Conservation (phyloP, 2,329 filamentous ascomycete species). For the Penicillium sp. region DNA sequence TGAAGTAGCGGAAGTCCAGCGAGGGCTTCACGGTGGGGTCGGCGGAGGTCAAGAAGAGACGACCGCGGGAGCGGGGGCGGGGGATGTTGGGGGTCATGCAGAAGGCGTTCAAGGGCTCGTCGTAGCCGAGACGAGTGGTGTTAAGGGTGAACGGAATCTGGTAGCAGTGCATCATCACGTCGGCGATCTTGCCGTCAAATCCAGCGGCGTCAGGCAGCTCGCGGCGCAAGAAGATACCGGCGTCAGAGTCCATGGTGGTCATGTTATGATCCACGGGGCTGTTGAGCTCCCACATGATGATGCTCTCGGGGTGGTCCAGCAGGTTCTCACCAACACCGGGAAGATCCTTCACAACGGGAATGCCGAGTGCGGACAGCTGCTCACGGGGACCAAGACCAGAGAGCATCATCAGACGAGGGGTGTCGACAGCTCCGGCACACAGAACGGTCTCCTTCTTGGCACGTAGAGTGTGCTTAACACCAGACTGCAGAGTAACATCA, state of each 20-base stretch:
- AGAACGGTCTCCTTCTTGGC: slow-evolving; percentile 75
- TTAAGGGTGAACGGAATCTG: slow-evolving; percentile 91
- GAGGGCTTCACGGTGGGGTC: slow-evolving; percentile 77
- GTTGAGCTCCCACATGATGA: slow-evolving; percentile 77
- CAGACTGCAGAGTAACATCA: slow-evolving; percentile 63
- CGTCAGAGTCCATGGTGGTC: slow-evolving; percentile 89
- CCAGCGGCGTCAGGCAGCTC: slow-evolving; percentile 67
- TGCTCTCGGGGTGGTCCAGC: slow-evolving; percentile 63
- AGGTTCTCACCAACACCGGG: slow-evolving; percentile 64
- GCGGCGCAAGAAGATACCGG: slow-evolving; percentile 81
- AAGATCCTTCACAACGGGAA: slow-evolving; percentile 59
- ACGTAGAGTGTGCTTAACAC: slow-evolving; percentile 53
- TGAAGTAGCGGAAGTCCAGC: slow-evolving; percentile 87
- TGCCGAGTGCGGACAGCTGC: slow-evolving; percentile 51
- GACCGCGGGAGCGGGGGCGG: slow-evolving; percentile 73
- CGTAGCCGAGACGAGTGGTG: slow-evolving; percentile 75
- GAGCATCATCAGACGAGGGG: slow-evolving; percentile 64
- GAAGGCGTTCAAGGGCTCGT: slow-evolving; percentile 71
- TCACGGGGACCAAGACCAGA: slow-evolving; percentile 53
- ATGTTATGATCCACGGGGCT: slow-evolving; percentile 72
- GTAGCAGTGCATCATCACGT: slow-evolving; percentile 97
- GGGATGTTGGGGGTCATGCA: slow-evolving; percentile 94
- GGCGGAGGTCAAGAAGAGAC: slow-evolving; percentile 71
- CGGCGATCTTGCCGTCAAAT: slow-evolving; percentile 71
- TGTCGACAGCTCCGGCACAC: slow-evolving; percentile 77